Percentiles rank a stretch among this genome's conserved stretches.
Conservation (phyloP, 108 stramenopile genomes). For the Fragilariopsis cylindrus region DNA sequence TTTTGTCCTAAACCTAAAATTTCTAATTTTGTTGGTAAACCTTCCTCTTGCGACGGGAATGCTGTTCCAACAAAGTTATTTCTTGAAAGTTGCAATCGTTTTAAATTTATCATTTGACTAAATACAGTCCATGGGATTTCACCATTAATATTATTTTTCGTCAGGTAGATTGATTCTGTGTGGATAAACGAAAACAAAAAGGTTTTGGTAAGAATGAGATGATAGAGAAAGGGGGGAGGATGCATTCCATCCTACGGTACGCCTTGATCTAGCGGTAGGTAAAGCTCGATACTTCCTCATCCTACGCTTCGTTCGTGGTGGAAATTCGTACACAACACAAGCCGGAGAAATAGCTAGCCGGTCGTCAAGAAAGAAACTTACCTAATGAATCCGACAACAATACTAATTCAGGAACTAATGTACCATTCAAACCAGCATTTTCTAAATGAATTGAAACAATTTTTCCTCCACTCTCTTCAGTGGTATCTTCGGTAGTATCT, state of each 20-base stretch:
- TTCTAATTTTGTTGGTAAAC: neutral
- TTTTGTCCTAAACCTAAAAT: slow-evolving; percentile 17
- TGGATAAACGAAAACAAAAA: neutral
- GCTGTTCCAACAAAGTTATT: neutral
- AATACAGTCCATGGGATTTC: slow-evolving; percentile 12
- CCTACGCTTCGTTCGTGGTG: neutral
- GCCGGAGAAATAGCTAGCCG: too few relatives aligned
- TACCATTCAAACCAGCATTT: slow-evolving; percentile 23
- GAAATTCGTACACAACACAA: too few relatives aligned
- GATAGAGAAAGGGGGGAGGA: neutral
- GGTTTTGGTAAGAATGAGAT: neutral
- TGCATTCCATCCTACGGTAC: neutral
- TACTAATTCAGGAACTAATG: slow-evolving; percentile 26
- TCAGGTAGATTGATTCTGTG: neutral
- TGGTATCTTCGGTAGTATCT: neutral
- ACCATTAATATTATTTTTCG: slow-evolving; percentile 4
- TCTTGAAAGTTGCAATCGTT: slow-evolving; percentile 8
- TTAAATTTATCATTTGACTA: slow-evolving; percentile 8
- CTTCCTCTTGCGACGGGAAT: neutral
- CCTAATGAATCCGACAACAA: slow-evolving; percentile 22
- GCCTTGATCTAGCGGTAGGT: too few relatives aligned
- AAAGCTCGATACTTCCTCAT: neutral
- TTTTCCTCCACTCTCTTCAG: neutral
- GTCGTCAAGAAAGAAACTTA: slow-evolving; percentile 10
- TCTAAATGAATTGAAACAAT: slow-evolving; percentile 26